Percentiles rank a stretch among this genome's conserved stretches.
Conservation (phyloP, 345 rosid genomes). For the Orychophragmus violaceus region DNA sequence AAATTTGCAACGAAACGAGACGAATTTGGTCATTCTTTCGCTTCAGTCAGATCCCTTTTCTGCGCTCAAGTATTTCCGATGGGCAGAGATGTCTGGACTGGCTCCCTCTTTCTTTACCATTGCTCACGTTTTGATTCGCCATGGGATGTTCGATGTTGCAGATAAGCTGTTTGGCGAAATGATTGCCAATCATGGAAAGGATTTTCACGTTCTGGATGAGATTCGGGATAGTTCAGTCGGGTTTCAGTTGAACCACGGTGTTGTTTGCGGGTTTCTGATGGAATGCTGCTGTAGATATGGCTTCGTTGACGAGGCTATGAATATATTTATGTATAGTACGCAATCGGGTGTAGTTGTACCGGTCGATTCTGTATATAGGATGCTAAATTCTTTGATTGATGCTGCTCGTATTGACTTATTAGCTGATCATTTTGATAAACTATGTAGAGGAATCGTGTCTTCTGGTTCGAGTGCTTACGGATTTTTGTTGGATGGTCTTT, state of each 20-base stretch:
- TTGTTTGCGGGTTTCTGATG: conserved; percentile 33
- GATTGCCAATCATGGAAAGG: conserved; percentile 9
- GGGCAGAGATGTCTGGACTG: conserved; percentile 9
- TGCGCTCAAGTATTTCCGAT: conserved; percentile 24
- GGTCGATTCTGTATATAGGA: conserved; percentile 13
- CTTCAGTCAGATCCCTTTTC: conserved; percentile 24
- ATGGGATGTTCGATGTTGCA: conserved; percentile 33
- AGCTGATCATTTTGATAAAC: conserved; percentile 25
- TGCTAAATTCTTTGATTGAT: conserved; percentile 34
- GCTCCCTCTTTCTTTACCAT: conserved; percentile 31
- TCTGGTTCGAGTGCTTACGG: conserved; percentile 22
- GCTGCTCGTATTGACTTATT: conserved; percentile 23
- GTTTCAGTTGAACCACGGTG: background rate
- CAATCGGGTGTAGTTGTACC: conserved; percentile 12
- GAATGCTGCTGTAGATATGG: conserved; percentile 33
- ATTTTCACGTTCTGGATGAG: conserved; percentile 14
- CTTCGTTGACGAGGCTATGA: conserved; percentile 27
- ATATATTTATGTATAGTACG: conserved; percentile 24
- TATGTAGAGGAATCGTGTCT: conserved; percentile 20
- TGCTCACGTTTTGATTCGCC: conserved; percentile 31
- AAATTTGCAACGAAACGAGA: conserved; percentile 1
- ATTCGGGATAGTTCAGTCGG: conserved; percentile 5
- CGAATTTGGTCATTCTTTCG: conserved; percentile 20
- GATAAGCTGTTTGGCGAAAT: conserved; percentile 37
- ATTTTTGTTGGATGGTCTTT: conserved; percentile 36